These are phyloP conservation scores for Cladorrhinum sp. DNA, from an alignment of 2,329 filamentous ascomycete genomes.

Conservation along the genomic window DNA sequence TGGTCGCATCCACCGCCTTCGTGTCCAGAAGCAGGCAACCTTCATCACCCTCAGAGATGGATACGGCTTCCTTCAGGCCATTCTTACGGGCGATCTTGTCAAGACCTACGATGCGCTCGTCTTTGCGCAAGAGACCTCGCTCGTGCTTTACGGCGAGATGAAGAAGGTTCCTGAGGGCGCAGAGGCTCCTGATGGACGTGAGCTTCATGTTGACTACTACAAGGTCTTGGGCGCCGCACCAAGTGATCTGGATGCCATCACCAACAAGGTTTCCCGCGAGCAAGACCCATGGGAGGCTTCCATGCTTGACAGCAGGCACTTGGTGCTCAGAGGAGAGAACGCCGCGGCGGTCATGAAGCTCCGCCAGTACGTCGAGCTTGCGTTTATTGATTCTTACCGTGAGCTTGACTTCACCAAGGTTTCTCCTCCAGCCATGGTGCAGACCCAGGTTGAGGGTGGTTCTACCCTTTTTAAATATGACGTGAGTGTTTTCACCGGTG, in stretches of 20 bases:
- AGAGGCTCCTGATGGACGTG: conserved; percentile 77
- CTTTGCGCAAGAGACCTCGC: conserved; percentile 81
- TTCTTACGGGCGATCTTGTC: conserved; percentile 74
- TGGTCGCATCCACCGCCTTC: conserved; percentile 78
- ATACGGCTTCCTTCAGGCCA: conserved; percentile 79
- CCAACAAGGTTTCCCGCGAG: conserved; percentile 65
- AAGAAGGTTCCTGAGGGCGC: conserved; percentile 73
- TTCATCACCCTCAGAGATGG: conserved; percentile 87
- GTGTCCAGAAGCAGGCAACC: conserved; percentile 77
- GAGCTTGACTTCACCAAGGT: conserved; percentile 78
- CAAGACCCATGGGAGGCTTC: conserved; percentile 57
- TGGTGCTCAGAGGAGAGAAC: conserved; percentile 79
- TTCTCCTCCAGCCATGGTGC: conserved; percentile 84
- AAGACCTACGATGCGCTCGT: conserved; percentile 91
- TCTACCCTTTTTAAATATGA: conserved; percentile 81
- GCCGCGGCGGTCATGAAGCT: conserved; percentile 86
- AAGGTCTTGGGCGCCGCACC: conserved; percentile 74
- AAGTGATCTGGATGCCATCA: conserved; percentile 85
- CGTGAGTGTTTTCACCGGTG: not conserved
- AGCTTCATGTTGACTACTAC: conserved; percentile 89
- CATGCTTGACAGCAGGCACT: conserved; percentile 76
- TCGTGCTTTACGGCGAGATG: conserved; percentile 81
- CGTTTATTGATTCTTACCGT: conserved; percentile 76
- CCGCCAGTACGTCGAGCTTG: conserved; percentile 73
- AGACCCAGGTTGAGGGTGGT: conserved; percentile 92